These are phyloP conservation scores for Claviceps humidiphila DNA, from an alignment of 2,329 filamentous ascomycete species.

Conservation along the genomic window DNA sequence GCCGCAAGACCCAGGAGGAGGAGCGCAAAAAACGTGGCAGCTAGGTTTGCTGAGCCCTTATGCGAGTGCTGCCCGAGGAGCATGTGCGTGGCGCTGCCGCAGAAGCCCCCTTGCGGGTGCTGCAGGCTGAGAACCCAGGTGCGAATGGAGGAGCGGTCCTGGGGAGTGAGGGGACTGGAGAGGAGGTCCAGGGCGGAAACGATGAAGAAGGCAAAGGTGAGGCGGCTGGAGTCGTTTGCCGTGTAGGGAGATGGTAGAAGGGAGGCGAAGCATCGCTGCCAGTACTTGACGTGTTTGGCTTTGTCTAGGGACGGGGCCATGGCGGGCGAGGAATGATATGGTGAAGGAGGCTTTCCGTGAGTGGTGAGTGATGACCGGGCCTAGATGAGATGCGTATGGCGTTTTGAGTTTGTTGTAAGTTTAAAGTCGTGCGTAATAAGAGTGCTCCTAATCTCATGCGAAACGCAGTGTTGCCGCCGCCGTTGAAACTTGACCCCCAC, in stretches of 20 bases:
- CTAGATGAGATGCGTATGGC: too few species aligned
- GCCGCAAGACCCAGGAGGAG: conserved; percentile 48
- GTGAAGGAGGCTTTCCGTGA: too few species aligned
- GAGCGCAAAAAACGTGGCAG: conserved; percentile 82
- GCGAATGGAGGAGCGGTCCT: conserved; percentile 33
- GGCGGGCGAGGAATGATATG: neutral
- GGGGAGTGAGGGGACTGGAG: conserved; percentile 39
- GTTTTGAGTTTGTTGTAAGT: too few species aligned
- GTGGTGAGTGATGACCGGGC: too few species aligned
- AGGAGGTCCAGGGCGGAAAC: conserved; percentile 76
- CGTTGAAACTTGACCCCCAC: too few species aligned
- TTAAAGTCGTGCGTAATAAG: too few species aligned
- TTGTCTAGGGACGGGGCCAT: conserved; percentile 34
- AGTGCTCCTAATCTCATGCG: too few species aligned
- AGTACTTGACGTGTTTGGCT: conserved; percentile 74
- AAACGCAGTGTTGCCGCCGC: too few species aligned
- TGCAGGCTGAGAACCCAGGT: conserved; percentile 80
- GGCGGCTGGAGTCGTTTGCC: conserved; percentile 76
- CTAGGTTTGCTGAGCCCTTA: conserved; percentile 52
- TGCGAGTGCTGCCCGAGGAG: conserved; percentile 27
- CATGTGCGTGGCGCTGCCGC: conserved; percentile 62
- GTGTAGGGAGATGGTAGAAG: conserved; percentile 75
- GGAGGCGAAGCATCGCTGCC: conserved; percentile 74
- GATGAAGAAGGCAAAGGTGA: conserved; percentile 82
- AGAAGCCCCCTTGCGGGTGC: conserved; percentile 76